Evolutionary conservation across 352 stramenopile species (phyloP).

Genomic region (Pythium utonaiense): DNA sequence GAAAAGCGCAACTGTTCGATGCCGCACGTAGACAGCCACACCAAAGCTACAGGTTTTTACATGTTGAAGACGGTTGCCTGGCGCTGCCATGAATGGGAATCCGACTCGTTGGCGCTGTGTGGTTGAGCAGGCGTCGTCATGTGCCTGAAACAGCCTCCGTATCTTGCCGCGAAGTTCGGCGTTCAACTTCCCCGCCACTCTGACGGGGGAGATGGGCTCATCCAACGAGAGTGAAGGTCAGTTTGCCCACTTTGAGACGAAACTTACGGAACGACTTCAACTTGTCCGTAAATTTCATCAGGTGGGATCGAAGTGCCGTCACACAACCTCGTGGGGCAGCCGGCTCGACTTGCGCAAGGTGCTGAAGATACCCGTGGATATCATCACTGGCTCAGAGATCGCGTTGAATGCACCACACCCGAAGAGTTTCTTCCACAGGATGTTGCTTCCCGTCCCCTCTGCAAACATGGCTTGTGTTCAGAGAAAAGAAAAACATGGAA

Average conservation of each 20-base stretch:
- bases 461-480: background rate
- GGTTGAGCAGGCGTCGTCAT: background rate
- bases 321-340: background rate
- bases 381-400: background rate
- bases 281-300: constrained; percentile 13
- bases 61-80: background rate
- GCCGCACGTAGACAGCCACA: background rate
- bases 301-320: background rate
- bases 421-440: background rate
- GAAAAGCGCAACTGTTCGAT: constrained; percentile 1
- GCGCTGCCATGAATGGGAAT: constrained; percentile 3
- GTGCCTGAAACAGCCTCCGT: background rate
- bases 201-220: background rate
- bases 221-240: constrained; percentile 20
- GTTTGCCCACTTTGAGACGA: background rate
- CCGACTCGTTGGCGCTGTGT: constrained; percentile 12
- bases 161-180: constrained; percentile 10
- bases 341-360: background rate
- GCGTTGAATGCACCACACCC: background rate
- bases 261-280: constrained; percentile 22
- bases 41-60: background rate
- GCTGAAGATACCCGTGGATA: background rate
- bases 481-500: constrained; percentile 1
- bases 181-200: constrained; percentile 2
- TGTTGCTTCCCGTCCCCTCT: background rate